Evolutionary conservation across 805 yeast species (phyloP).

Genomic region (Priceomyces haplophilus): DNA sequence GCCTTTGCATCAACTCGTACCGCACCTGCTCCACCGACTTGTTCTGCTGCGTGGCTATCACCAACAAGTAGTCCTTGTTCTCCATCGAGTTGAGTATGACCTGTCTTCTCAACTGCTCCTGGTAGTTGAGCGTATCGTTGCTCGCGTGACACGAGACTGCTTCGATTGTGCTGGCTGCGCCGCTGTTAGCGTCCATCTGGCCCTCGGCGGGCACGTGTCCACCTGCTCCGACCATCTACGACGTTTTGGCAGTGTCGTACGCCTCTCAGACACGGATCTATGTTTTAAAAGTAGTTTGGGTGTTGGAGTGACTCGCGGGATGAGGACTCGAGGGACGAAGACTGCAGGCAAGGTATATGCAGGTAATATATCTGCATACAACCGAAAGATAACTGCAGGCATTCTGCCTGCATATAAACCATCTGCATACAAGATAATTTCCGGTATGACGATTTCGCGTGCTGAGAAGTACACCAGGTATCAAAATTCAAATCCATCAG

Average conservation of each 20-base stretch:
- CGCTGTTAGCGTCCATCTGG: not conserved
- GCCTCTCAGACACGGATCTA: no score
- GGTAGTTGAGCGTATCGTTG: slow-evolving; percentile 16
- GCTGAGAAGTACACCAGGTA: not conserved
- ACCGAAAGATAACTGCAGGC: no score
- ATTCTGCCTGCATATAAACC: no score
- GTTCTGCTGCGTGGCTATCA: slow-evolving; percentile 40
- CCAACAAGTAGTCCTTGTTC: slow-evolving; percentile 35
- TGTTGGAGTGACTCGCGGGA: no score
- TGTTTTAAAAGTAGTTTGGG: no score
- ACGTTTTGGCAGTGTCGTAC: no score
- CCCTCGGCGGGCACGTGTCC: not conserved
- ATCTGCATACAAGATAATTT: no score
- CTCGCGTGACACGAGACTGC: not conserved
- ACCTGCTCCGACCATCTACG: not conserved
- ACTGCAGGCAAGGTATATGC: no score
- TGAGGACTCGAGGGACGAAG: no score
- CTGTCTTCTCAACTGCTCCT: slow-evolving; percentile 30
- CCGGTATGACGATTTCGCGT: no score
- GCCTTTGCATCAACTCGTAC: slow-evolving; percentile 34
- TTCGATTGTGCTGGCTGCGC: not conserved
- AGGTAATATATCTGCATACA: no score
- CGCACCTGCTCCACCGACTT: slow-evolving; percentile 42
- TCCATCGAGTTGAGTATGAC: slow-evolving; percentile 38
- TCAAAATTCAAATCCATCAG: not conserved